phyloP scores from a whole-genome alignment of 306 rosid genomes.

The Astragalus glycyphyllos region DNA sequence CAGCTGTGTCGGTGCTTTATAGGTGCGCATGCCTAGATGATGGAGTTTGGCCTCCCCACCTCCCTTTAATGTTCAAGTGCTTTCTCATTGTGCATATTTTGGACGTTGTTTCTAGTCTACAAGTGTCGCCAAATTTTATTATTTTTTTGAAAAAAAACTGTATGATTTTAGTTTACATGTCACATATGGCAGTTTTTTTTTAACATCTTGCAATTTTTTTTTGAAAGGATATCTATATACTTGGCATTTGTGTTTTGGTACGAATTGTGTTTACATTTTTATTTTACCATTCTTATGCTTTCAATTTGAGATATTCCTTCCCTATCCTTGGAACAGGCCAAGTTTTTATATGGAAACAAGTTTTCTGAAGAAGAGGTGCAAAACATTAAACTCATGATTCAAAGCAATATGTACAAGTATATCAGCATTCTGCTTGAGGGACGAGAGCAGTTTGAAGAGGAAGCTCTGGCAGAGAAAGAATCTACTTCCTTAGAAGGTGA shows the following conservation, averaged over 20 bases:
- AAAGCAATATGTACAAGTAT: conserved; percentile 91
- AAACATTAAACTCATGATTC: conserved; percentile 83
- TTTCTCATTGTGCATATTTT: neutral
- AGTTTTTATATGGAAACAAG: conserved; percentile 72
- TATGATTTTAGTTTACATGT: conserved; percentile 18
- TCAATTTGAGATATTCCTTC: conserved; percentile 28
- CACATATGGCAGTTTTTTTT: conserved; percentile 8
- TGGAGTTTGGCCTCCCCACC: too few relatives aligned
- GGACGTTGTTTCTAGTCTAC: conserved; percentile 7
- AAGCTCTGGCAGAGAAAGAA: conserved; percentile 56
- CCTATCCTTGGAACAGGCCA: conserved; percentile 62
- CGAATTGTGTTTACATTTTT: neutral
- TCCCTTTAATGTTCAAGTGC: neutral
- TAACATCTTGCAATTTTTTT: conserved; percentile 21
- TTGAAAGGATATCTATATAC: neutral
- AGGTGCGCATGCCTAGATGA: too few relatives aligned
- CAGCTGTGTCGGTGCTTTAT: too few relatives aligned
- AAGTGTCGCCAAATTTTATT: too few relatives aligned
- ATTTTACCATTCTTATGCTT: conserved; percentile 13
- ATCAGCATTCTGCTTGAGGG: conserved; percentile 87
- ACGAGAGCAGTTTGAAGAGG: conserved; percentile 93
- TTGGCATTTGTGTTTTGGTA: conserved; percentile 1
- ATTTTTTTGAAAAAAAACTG: too few relatives aligned
- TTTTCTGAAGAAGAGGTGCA: conserved; percentile 78
- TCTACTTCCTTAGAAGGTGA: conserved; percentile 44